Evolutionary conservation across 306 rosid genomes (phyloP), one percentile per base, ranked within the genome.

Genomic region (Rubus idaeus): DNA sequence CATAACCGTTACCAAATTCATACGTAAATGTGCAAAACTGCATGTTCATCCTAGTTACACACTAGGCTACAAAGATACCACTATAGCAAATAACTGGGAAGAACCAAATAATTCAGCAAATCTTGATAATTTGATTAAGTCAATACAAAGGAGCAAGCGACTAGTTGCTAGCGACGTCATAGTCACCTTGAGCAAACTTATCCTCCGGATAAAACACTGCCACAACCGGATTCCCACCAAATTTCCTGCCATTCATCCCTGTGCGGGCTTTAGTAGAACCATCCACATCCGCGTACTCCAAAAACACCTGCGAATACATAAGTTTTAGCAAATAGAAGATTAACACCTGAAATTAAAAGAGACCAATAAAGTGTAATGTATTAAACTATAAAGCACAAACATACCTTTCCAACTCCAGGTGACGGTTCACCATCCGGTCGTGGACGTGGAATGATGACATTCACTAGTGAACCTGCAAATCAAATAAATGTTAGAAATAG

Each of bases 361-460:
- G 14, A 12, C 14, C 7, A 7, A 60, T 42, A 40, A 7, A 60
- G 42, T 0, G 1, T 55, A 41, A 68, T 69, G 66, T 47, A 63
- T 18, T 49, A 13, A 74, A 46, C 10, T 51, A 10, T 69, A 44
- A 20, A 70, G 53, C 57, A 60, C 23, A 64, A 3, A 75, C 80
- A 60, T 40, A 90, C 99, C 98, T 90, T 95, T 64, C 99, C 99
- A 74, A 92, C 90, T 63, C 98, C 98, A 5, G 97, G 81, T 12
- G 82, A 49, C 10, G 74, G 89, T 81, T 86, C 91, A 23, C 89
- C 97, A 71, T 87, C 81, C 0, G 90, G 90, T 6, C 62, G 77
- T 68, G 99, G 97, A 21, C 98, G 97, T 1, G 99, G 99, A 81
- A 96, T 96, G 55, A 88, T 85, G 30, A 92, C 88, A 40, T 88